Base-by-base conservation (phyloP, 768 basidiomycete species). In the Hericium erinaceus region DNA sequence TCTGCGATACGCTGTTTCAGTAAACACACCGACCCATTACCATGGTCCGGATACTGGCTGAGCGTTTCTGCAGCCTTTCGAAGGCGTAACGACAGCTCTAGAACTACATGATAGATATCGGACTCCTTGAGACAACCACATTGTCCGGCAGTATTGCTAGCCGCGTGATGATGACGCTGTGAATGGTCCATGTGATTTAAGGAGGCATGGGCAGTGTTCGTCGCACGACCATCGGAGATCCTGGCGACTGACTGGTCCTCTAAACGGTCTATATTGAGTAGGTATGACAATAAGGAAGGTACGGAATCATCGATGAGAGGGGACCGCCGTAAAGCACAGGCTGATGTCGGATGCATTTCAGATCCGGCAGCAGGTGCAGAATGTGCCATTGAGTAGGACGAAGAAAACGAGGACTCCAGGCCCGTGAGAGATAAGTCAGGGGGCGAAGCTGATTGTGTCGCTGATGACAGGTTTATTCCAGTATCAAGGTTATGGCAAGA, bases 1-100 rank as follows among this genome's bases (percentile, higher is more conserved):
- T 80, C 79, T 24, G 70, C 61, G 55, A 84, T 75, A 46, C 74
- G 73, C 58, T 78, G 79, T 53, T 71, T 70, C 28, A 78, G 68
- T 44, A 64, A 61, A 60, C 77, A 78, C 10, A 61, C 53, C 9
- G 63, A 63, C 16, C 64, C 66, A 52, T 68, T 61, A 22, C 61
- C 62, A 54, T 79, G 78, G 39, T 68, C 69, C 18, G 77, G 64
- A 15, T 78, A 79, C 41, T 73, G 78, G 11, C 75, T 71, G 41
- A 87, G 76, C 40, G 79, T 70, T 54, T 82, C 75, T 11, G 80
- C 77, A 11, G 82, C 83, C 62, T 77, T 81, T 22, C 83, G 76
- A 20, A 87, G 75, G 53, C 82, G 75, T 33, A 85, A 70, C 2
- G 83, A 85, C n/a, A 87, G 71, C 62, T 87, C 84, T 11, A 86